Evolutionary conservation across 2,329 filamentous ascomycete genomes (phyloP), one percentile per base, ranked within the genome.

Genomic region (Pyricularia grisea): DNA sequence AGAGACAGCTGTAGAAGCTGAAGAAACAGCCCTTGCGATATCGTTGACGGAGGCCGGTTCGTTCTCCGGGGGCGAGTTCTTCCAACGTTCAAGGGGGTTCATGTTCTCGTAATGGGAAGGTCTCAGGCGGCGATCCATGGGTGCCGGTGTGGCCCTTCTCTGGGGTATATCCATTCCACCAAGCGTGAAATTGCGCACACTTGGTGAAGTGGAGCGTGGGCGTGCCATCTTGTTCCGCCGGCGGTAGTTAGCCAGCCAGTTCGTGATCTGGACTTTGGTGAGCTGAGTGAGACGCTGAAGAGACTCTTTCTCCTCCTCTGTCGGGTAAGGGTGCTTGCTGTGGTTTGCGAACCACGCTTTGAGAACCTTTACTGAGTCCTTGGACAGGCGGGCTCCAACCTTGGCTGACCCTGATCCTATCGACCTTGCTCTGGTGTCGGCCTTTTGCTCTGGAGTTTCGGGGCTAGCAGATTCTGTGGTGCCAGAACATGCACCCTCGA

Each of bases 231-330:
- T 97, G 74, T 92, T 90, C 71, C 93, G 86, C 69, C 93, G 88
- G 63, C 93, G 88, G 69, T 93, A 93, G 78, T 97, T 97, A 70
- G 93, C 93, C 65, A 97, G 87, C 93, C 93, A 97, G 77, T 96
- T 97, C 12, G 90, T 90, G 73, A 97, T 94, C 75, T 97, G 94
- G 17, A 85, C 90, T 74, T 92, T 88, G 77, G 88, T 93, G 60
- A 97, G 83, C 9, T 93, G 92, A 0, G 93, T 97, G 73, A 91
- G 86, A 65, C 86, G 84, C 78, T 93, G 90, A 30, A 97, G 82
- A 71, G 88, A 85, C 72, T 93, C 91, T 75, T 94, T 96, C 76
- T 97, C 92, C 70, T 93, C 89, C 63, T 97, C 93, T 42, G 88
- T 94, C 5, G 94, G 93, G 76, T 97, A 97, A 0, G 93, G 94